phyloP scores from a whole-genome alignment of 169 alveolate genomes.

The Plasmodium fragile region DNA sequence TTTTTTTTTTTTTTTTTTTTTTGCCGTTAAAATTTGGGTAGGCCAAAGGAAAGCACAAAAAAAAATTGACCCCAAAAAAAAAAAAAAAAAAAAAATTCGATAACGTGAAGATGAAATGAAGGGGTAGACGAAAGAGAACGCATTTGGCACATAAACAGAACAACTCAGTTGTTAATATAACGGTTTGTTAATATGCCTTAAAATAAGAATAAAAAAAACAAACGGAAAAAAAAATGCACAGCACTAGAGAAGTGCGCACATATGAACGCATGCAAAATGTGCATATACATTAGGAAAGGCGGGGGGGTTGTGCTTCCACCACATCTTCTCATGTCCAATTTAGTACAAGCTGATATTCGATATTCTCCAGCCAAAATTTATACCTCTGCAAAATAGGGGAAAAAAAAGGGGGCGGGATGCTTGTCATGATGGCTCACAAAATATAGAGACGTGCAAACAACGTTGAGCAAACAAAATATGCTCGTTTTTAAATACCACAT shows the following conservation, averaged over 20 bases:
- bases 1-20: constrained; percentile 7
- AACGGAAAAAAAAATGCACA: background rate
- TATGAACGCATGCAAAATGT: background rate
- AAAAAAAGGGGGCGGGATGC: background rate
- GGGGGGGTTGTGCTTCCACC: background rate
- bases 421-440: background rate
- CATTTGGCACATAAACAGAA: constrained; percentile 5
- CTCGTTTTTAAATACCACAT: constrained; percentile 37
- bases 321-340: constrained; percentile 33
- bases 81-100: background rate
- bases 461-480: background rate
- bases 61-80: background rate
- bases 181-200: background rate
- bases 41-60: background rate
- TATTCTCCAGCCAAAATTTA: constrained; percentile 70
- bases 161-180: background rate
- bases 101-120: background rate
- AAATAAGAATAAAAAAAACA: background rate
- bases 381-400: constrained; percentile 44
- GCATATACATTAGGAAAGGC: background rate
- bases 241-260: background rate
- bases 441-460: background rate
- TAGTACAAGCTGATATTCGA: constrained; percentile 50
- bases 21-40: background rate
- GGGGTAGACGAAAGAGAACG: background rate